Percentiles rank a stretch among this genome's conserved stretches.
These are phyloP conservation scores for Paecilomyces dactylethromorphus DNA, from an alignment of 2,329 filamentous ascomycete genomes.

Conservation along the genomic window DNA sequence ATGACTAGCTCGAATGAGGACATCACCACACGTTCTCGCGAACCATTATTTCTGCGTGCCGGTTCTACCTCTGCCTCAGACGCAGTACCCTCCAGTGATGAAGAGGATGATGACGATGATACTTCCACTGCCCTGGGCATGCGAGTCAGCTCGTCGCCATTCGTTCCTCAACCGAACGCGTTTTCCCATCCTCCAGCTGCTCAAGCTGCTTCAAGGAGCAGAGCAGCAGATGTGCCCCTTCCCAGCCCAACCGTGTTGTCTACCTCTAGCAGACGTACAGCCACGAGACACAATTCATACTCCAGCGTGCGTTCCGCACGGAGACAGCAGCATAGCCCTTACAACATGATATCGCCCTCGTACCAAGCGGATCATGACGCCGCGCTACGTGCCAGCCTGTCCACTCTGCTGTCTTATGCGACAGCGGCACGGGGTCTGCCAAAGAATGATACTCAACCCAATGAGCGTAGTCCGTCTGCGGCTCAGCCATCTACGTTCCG, in stretches of 20 bases:
- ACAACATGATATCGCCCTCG: slow-evolving; percentile 65
- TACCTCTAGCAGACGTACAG: slow-evolving; percentile 26
- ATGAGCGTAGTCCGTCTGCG: slow-evolving; percentile 16
- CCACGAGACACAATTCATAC: slow-evolving; percentile 33
- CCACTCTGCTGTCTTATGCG: slow-evolving; percentile 88
- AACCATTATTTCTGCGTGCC: slow-evolving; percentile 16
- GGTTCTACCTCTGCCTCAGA: slow-evolving; percentile 21
- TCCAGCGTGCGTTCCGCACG: slow-evolving; percentile 25
- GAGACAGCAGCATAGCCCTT: slow-evolving; percentile 47
- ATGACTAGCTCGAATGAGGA: slow-evolving; percentile 60
- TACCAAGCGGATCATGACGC: slow-evolving; percentile 88
- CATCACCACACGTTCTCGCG: slow-evolving; percentile 26
- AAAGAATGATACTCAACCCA: slow-evolving; percentile 45
- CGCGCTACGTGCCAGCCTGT: slow-evolving; percentile 85
- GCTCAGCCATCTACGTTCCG: slow-evolving; percentile 48
- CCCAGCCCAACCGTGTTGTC: slow-evolving; percentile 42
- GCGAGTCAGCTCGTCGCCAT: slow-evolving; percentile 47
- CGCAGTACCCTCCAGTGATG: slow-evolving; percentile 35
- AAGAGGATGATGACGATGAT: slow-evolving; percentile 70
- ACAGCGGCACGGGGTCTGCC: slow-evolving; percentile 78
- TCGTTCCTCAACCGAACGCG: slow-evolving; percentile 84
- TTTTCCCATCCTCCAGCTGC: slow-evolving; percentile 74
- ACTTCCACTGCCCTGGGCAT: slow-evolving; percentile 75
- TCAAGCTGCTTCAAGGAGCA: slow-evolving; percentile 33
- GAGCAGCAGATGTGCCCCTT: slow-evolving; percentile 41